Evolutionary conservation across 2,329 filamentous ascomycete species (phyloP).

Genomic region (Trematosphaeria pertusa): DNA sequence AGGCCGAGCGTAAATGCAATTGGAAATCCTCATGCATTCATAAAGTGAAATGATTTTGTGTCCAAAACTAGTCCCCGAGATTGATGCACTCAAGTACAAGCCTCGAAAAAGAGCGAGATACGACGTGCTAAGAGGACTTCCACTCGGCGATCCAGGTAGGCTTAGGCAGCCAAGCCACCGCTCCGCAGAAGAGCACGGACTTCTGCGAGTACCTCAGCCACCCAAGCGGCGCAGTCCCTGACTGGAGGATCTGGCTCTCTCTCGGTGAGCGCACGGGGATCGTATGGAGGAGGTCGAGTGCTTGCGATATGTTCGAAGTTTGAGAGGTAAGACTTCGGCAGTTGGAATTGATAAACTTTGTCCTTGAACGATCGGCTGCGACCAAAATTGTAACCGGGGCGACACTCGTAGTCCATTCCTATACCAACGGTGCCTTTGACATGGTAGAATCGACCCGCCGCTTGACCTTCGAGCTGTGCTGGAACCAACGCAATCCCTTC

Average conservation of each 20-base stretch:
- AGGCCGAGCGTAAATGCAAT: too few relatives aligned
- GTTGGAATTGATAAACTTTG: slow-evolving; percentile 5
- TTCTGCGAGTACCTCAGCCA: slow-evolving; percentile 4
- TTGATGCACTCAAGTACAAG: not conserved
- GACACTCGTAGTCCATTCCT: slow-evolving; percentile 12
- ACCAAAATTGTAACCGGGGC: slow-evolving; percentile 9
- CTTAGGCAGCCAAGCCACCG: slow-evolving; percentile 8
- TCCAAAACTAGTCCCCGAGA: not conserved
- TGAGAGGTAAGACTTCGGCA: slow-evolving; percentile 10
- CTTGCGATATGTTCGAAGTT: slow-evolving; percentile 14
- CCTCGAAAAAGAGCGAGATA: not conserved
- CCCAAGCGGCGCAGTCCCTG: slow-evolving; percentile 7
- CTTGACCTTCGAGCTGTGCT: slow-evolving; percentile 12
- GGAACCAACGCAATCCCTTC: slow-evolving; percentile 12
- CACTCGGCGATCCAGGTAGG: too few relatives aligned
- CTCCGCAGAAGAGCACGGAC: slow-evolving; percentile 2
- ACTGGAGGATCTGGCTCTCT: slow-evolving; percentile 10
- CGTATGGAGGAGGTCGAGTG: slow-evolving; percentile 10
- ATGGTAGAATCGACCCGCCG: slow-evolving; percentile 12
- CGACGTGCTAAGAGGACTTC: too few relatives aligned
- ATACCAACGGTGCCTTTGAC: slow-evolving; percentile 13
- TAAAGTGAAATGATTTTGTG: not conserved
- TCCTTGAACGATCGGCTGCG: slow-evolving; percentile 6
- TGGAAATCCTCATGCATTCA: not conserved
- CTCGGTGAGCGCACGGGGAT: slow-evolving; percentile 13